phyloP scores from a whole-genome alignment of 2,329 filamentous ascomycete genomes.

The Aschersonia sp. region DNA sequence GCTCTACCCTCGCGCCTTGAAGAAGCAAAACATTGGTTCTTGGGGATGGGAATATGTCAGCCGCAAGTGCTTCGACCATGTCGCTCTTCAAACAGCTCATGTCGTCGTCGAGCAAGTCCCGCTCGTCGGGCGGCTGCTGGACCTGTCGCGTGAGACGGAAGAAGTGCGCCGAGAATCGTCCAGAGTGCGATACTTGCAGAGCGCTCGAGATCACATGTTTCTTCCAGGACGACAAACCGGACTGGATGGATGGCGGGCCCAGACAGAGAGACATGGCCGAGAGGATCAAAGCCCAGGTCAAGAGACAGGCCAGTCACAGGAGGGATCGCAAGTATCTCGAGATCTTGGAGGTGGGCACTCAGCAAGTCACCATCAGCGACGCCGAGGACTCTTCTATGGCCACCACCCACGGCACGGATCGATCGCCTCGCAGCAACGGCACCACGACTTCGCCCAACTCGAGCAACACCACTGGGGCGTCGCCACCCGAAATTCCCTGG shows the following conservation, averaged over 20 bases:
- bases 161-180: conserved; percentile 42
- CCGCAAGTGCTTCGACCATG: conserved; percentile 5
- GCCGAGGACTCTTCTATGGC: conserved; percentile 1
- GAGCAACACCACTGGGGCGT: conserved; percentile 16
- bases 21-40: too few relatives aligned
- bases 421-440: conserved; percentile 9
- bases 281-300: conserved; percentile 41
- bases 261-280: conserved; percentile 36
- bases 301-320: conserved; percentile 34
- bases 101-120: conserved; percentile 12
- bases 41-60: background rate
- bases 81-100: conserved; percentile 10
- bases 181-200: conserved; percentile 35
- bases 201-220: conserved; percentile 42
- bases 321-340: conserved; percentile 34
- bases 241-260: conserved; percentile 41
- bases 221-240: conserved; percentile 35
- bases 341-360: conserved; percentile 21
- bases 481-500: conserved; percentile 16
- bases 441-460: conserved; percentile 13
- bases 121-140: conserved; percentile 39
- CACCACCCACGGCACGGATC: conserved; percentile 10
- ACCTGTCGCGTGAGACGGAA: conserved; percentile 47
- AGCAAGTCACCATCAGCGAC: conserved; percentile 10
- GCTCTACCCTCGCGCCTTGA: too few relatives aligned